Conservation (phyloP, 2,329 filamentous ascomycete species). For the Apiospora aurea region DNA sequence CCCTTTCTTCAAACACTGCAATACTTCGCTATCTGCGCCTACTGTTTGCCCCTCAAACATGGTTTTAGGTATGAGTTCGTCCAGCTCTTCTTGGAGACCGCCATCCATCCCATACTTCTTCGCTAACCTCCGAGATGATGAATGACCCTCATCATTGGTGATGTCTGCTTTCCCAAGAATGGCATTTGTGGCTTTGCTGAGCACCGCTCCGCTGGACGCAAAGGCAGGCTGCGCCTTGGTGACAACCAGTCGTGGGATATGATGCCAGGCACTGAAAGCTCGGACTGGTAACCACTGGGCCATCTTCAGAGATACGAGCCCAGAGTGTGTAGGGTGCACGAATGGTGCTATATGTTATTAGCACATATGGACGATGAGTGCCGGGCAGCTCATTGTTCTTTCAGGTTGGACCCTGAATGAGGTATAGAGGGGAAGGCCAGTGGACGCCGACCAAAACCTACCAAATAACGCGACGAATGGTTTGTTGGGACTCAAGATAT, state of each 20-base stretch:
- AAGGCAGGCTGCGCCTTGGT: slow-evolving; percentile 15
- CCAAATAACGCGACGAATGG: slow-evolving; percentile 32
- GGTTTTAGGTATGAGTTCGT: neutral
- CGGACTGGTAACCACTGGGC: neutral
- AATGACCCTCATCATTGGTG: neutral
- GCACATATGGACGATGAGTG: neutral
- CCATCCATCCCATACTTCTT: neutral
- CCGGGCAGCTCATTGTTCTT: neutral
- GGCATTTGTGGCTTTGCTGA: slow-evolving; percentile 2
- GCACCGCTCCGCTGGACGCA: slow-evolving; percentile 4
- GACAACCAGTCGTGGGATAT: slow-evolving; percentile 2
- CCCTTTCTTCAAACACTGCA: slow-evolving; percentile 19
- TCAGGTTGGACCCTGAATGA: neutral
- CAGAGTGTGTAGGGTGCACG: neutral
- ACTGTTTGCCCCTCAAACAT: slow-evolving; percentile 6
- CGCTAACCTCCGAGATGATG: neutral
- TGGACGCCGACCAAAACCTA: neutral
- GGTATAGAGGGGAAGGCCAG: neutral
- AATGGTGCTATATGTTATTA: slow-evolving; percentile 3
- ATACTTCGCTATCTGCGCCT: slow-evolving; percentile 2
- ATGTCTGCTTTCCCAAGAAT: neutral
- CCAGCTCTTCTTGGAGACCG: neutral
- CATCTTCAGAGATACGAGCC: neutral
- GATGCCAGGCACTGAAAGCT: slow-evolving; percentile 15
- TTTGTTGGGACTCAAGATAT: slow-evolving; percentile 33